phyloP scores from a whole-genome alignment of 495 filamentous ascomycete species.

The Penicillium bovifimosum region DNA sequence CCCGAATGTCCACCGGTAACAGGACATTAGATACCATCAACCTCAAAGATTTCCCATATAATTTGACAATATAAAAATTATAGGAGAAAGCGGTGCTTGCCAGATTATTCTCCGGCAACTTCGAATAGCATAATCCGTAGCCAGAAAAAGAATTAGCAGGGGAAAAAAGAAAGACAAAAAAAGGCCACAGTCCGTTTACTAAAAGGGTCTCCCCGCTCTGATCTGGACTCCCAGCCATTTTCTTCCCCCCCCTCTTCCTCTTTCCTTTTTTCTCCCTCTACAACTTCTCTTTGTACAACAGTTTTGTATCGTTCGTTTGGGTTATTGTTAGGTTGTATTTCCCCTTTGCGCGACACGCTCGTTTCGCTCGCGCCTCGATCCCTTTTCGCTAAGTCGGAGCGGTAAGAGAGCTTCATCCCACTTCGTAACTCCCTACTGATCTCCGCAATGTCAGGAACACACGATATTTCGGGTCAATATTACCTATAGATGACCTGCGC shows the following conservation, averaged over 20 bases:
- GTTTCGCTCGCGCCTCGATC: conserved; percentile 15
- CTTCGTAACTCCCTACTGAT: conserved; percentile 26
- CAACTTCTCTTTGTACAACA: conserved; percentile 41
- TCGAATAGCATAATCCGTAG: not conserved
- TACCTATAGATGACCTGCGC: conserved; percentile 14
- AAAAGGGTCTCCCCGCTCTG: conserved; percentile 28
- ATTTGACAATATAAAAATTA: not conserved
- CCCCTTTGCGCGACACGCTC: conserved; percentile 19
- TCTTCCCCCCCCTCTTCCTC: conserved; percentile 16
- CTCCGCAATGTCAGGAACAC: conserved; percentile 29
- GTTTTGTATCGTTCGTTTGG: conserved; percentile 21
- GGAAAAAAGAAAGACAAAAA: conserved; percentile 7
- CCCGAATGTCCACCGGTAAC: not conserved
- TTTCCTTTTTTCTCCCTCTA: conserved; percentile 27
- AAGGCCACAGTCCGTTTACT: conserved; percentile 17
- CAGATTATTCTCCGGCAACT: not conserved
- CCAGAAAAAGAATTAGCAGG: not conserved
- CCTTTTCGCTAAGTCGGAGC: conserved; percentile 21
- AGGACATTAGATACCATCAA: not conserved
- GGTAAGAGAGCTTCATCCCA: conserved; percentile 26
- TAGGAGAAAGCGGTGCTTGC: not conserved
- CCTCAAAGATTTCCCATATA: not conserved
- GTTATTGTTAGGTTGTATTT: conserved; percentile 18
- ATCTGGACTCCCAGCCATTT: conserved; percentile 24
- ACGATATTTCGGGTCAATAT: conserved; percentile 8